phyloP scores from a whole-genome alignment of 164 flowering plant species.

The Paratinospora sagittata region DNA sequence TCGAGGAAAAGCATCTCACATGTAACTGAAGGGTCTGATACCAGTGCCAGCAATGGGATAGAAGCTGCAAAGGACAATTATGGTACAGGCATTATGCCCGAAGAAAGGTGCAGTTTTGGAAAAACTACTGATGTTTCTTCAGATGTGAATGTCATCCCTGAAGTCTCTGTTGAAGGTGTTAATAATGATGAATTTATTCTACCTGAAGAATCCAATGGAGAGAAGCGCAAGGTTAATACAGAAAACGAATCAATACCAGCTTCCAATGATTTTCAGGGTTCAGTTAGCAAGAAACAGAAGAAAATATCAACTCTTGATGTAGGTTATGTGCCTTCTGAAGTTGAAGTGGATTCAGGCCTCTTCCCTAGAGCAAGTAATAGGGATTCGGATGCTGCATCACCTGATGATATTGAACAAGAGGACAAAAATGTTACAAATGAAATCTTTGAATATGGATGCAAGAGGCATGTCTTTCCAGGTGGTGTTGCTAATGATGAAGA shows the following conservation, averaged over 20 bases:
- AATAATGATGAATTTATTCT: conserved; percentile 2
- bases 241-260: conserved; percentile 2
- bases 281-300: conserved; percentile 27
- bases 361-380: neutral
- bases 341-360: conserved; percentile 8
- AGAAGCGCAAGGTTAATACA: conserved; percentile 20
- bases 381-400: conserved; percentile 10
- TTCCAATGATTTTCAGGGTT: conserved; percentile 17
- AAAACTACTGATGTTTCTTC: conserved; percentile 10
- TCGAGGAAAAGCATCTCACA: conserved; percentile 29
- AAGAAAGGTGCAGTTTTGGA: conserved; percentile 22
- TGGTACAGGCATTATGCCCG: conserved; percentile 12
- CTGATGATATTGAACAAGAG: conserved; percentile 17
- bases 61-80: conserved; percentile 15
- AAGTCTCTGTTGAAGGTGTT: conserved; percentile 17
- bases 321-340: conserved; percentile 9
- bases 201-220: conserved; percentile 17
- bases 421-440: conserved; percentile 12
- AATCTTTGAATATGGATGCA: conserved; percentile 10
- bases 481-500: conserved; percentile 18
- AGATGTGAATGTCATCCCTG: conserved; percentile 19
- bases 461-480: conserved; percentile 7
- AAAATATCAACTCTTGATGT: conserved; percentile 12
- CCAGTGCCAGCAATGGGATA: conserved; percentile 9
- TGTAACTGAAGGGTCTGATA: conserved; percentile 21